These are phyloP conservation scores for Axilococcus clingmanii DNA, from an alignment of 139 green algal genomes.

Conservation along the genomic window DNA sequence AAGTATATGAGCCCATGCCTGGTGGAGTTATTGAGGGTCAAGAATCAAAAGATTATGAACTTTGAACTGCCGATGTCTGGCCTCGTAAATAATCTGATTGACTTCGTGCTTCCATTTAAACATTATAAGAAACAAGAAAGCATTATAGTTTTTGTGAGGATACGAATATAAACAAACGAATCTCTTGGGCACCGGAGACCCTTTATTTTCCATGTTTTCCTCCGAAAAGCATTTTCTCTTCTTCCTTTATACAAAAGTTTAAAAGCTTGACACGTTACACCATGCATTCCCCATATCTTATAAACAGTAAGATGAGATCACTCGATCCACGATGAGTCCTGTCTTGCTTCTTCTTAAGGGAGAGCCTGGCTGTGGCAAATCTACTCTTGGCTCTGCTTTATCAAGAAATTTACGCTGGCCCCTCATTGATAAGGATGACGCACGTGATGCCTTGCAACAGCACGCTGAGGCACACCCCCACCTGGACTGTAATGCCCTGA, in stretches of 20 bases:
- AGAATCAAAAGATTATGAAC: not conserved
- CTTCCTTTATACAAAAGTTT: not conserved
- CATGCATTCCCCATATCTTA: not conserved
- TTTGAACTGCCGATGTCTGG: not conserved
- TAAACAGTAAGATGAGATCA: not conserved
- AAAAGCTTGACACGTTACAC: not conserved
- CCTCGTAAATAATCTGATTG: too few species aligned
- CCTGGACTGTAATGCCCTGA: conserved; percentile 50
- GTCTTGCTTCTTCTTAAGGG: conserved; percentile 41
- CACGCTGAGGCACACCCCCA: not conserved
- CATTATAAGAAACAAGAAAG: too few species aligned
- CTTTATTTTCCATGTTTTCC: not conserved
- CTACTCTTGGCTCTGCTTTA: conserved; percentile 31
- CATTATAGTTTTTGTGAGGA: too few species aligned
- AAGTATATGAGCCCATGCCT: too few species aligned
- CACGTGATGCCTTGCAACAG: conserved; percentile 29
- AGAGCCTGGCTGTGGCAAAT: conserved; percentile 44
- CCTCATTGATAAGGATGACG: conserved; percentile 74
- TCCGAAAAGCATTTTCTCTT: not conserved
- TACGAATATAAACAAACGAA: too few species aligned
- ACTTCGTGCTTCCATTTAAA: too few species aligned
- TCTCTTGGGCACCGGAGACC: too few species aligned
- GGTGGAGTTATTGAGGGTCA: too few species aligned
- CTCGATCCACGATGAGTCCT: conserved; percentile 11
- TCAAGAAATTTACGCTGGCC: conserved; percentile 34